Base-by-base conservation (phyloP, 495 filamentous ascomycete species). In the Xylaria intraflava region DNA sequence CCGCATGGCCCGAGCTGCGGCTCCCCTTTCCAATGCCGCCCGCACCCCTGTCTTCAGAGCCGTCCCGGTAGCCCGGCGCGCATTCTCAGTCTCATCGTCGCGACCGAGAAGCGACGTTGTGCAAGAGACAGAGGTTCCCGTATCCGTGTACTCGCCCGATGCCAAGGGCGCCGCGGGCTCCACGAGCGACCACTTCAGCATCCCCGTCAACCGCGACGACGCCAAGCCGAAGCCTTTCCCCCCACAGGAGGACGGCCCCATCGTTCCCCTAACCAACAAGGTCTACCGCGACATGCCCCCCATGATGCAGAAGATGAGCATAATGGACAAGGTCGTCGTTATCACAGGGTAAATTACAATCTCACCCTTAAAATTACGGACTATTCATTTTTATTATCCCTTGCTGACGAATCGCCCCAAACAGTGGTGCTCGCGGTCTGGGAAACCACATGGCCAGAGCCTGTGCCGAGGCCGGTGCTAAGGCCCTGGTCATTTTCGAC, bases 381-480 rank as follows among this genome's bases (percentile, higher is more conserved):
- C 2, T n/a, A 10, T 8, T 14, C 6, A 1, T 1, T 14, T 8
- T 19, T 44, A 42, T 62, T 69, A 57, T 72, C 57, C 19, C 30
- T 24, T 22, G 27, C 49, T 35, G 51, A 29, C 45, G 5, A 45
- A 58, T 17, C 16, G 2, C 10, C 3, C 31, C 35, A 17, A 38
- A 38, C 56, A 88, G 86, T 62, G 87, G 85, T 65, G 87, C 84
- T 56, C 83, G 87, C 56, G 85, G 87, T 58, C 74, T 90, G 29
- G 87, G 87, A 54, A 83, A 82, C 72, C 77, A 83, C 67, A 90
- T 90, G 83, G 83, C 87, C 36, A 79, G 84, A 50, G 86, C 85
- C 24, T 79, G 86, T 54, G 80, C 83, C 44, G 86, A 90, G 65
- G 84, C 81, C 49, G 86, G 87, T 40, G 79, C 83, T 30, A 82